Conservation (phyloP, 495 filamentous ascomycete species). For the Trichoderma orchidacearum region DNA sequence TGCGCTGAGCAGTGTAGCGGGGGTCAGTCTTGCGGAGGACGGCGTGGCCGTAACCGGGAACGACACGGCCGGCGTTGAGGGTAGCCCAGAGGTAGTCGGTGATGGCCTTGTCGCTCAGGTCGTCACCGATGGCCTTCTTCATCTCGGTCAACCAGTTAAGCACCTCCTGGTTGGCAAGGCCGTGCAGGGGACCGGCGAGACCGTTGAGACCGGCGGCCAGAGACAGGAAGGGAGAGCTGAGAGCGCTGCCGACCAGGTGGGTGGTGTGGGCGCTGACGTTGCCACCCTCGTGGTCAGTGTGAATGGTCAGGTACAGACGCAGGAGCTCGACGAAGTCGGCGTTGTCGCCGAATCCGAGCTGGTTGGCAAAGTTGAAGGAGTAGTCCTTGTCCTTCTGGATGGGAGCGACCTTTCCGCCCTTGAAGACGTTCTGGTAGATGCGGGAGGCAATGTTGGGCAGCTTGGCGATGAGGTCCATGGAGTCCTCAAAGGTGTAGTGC, state of each 20-base stretch:
- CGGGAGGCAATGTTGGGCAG: constrained; percentile 92
- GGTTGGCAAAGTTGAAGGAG: constrained; percentile 95
- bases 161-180: constrained; percentile 98
- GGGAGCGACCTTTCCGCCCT: constrained; percentile 92
- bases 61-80: constrained; percentile 86
- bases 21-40: constrained; percentile 99
- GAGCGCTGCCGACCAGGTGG: constrained; percentile 90
- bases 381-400: constrained; percentile 98
- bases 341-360: constrained; percentile 91
- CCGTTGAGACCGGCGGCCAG: constrained; percentile 93
- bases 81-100: constrained; percentile 97
- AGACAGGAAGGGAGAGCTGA: constrained; percentile 95
- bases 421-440: constrained; percentile 99
- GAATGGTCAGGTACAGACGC: constrained; percentile 96
- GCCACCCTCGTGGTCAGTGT: constrained; percentile 97
- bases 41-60: constrained; percentile 96
- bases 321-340: constrained; percentile 96
- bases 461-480: constrained; percentile 99
- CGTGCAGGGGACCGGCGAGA: constrained; percentile 94
- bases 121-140: constrained; percentile 90
- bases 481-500: constrained; percentile 98
- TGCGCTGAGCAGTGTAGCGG: constrained; percentile 93
- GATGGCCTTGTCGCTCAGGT: constrained; percentile 88
- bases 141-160: constrained; percentile 98
- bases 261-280: constrained; percentile 98